These are phyloP conservation scores for Penicillium janthinellum DNA, from an alignment of 2,329 filamentous ascomycete genomes.

Conservation along the genomic window DNA sequence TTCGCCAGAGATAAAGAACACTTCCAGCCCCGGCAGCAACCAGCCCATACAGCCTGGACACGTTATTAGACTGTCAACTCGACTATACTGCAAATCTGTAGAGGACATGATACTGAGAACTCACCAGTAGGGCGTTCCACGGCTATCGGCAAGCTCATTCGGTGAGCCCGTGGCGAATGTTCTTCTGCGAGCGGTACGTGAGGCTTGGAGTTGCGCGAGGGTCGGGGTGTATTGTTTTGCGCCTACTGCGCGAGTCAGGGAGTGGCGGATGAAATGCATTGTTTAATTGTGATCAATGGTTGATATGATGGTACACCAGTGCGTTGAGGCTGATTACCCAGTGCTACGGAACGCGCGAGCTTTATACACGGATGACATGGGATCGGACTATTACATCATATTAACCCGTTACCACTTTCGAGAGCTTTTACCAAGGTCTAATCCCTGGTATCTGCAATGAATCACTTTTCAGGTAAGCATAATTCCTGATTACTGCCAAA, in stretches of 20 bases:
- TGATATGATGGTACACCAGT: neutral
- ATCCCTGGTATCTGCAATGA: too few relatives aligned
- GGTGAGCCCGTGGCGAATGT: neutral
- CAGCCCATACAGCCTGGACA: neutral
- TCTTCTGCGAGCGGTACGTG: neutral
- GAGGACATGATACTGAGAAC: neutral
- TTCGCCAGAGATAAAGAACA: neutral
- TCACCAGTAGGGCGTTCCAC: neutral
- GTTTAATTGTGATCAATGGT: neutral
- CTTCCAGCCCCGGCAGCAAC: neutral
- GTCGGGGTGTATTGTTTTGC: neutral
- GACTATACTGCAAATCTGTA: too few relatives aligned
- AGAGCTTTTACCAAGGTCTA: too few relatives aligned
- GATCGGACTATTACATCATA: too few relatives aligned
- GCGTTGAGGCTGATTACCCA: too few relatives aligned
- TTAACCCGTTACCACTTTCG: too few relatives aligned
- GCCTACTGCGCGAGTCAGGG: neutral
- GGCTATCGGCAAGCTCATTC: neutral
- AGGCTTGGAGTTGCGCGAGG: neutral
- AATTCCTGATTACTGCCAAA: too few relatives aligned
- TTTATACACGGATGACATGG: too few relatives aligned
- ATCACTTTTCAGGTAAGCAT: too few relatives aligned
- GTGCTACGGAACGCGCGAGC: too few relatives aligned
- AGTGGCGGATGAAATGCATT: neutral
- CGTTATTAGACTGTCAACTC: too few relatives aligned